A percentile compares a stretch with the other conserved stretches of the same genome.
Evolutionary conservation across 768 basidiomycete species (phyloP).

Genomic region (Amanita pallidorosea): DNA sequence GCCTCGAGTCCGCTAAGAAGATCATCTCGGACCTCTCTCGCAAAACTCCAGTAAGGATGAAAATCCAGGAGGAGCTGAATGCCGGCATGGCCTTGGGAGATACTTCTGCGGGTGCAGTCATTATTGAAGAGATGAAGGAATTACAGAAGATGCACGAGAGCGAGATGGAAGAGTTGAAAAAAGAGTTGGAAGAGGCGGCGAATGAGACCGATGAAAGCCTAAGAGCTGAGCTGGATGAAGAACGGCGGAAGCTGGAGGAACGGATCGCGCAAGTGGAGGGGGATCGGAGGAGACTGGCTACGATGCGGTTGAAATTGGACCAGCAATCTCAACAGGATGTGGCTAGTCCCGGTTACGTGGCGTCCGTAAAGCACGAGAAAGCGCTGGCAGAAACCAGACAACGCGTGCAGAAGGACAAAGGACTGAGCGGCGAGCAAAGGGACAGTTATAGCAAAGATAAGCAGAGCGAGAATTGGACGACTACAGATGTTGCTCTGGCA

Average conservation of each 20-base stretch:
- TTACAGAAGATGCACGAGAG: conserved; percentile 5
- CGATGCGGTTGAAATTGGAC: not conserved
- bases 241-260: not conserved
- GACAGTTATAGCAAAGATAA: too few species aligned
- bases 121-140: conserved; percentile 10
- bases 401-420: too few species aligned
- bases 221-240: conserved; percentile 4
- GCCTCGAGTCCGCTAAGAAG: conserved; percentile 17
- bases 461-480: too few species aligned
- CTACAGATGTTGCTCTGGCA: too few species aligned
- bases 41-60: conserved; percentile 6
- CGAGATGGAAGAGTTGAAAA: conserved; percentile 8
- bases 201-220: conserved; percentile 3
- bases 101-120: conserved; percentile 21
- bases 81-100: conserved; percentile 17
- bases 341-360: not conserved
- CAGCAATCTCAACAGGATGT: not conserved
- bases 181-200: conserved; percentile 7
- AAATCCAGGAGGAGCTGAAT: conserved; percentile 13
- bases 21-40: conserved; percentile 21
- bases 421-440: too few species aligned
- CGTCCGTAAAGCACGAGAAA: too few species aligned
- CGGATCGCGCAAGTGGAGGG: not conserved
- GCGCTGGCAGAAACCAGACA: too few species aligned
- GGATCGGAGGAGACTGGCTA: not conserved